A percentile compares a stretch with the other conserved stretches of the same genome.
Conservation (phyloP, 345 rosid genomes). For the Pistacia vera region DNA sequence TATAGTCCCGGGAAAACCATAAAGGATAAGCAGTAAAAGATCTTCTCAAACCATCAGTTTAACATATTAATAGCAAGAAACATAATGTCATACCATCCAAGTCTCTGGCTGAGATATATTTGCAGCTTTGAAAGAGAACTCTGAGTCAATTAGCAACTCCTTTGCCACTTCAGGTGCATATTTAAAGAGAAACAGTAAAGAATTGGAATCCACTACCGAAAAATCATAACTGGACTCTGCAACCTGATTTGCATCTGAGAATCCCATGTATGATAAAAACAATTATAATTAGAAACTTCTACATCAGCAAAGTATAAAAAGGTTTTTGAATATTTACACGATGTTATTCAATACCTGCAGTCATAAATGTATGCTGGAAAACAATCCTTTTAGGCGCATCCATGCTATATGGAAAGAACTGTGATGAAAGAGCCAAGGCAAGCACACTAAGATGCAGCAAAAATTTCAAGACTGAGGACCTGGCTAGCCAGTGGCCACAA, state of each 20-base stretch:
- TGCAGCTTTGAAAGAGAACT: slow-evolving; percentile 53
- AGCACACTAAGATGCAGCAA: slow-evolving; percentile 69
- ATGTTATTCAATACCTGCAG: slow-evolving; percentile 58
- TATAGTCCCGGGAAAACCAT: background rate
- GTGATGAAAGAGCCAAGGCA: slow-evolving; percentile 83
- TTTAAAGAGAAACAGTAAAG: slow-evolving; percentile 71
- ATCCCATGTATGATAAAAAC: slow-evolving; percentile 16
- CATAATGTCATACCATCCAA: slow-evolving; percentile 63
- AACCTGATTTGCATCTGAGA: slow-evolving; percentile 66
- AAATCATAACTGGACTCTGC: slow-evolving; percentile 70
- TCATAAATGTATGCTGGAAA: slow-evolving; percentile 74
- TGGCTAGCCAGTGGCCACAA: slow-evolving; percentile 79
- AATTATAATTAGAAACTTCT: background rate
- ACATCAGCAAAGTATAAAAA: slow-evolving; percentile 1
- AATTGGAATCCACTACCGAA: slow-evolving; percentile 80
- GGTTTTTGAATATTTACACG: slow-evolving; percentile 2
- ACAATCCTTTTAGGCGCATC: slow-evolving; percentile 91
- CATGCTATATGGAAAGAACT: slow-evolving; percentile 86
- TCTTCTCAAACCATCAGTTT: slow-evolving; percentile 1
- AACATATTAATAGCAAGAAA: background rate
- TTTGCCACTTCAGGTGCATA: slow-evolving; percentile 69
- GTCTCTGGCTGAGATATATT: slow-evolving; percentile 45
- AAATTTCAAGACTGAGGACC: slow-evolving; percentile 67
- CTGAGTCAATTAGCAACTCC: slow-evolving; percentile 51
- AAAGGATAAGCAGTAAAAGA: background rate